Evolutionary conservation across 2,329 filamentous ascomycete genomes (phyloP).

Genomic region (Basipetospora chlamydospora): DNA sequence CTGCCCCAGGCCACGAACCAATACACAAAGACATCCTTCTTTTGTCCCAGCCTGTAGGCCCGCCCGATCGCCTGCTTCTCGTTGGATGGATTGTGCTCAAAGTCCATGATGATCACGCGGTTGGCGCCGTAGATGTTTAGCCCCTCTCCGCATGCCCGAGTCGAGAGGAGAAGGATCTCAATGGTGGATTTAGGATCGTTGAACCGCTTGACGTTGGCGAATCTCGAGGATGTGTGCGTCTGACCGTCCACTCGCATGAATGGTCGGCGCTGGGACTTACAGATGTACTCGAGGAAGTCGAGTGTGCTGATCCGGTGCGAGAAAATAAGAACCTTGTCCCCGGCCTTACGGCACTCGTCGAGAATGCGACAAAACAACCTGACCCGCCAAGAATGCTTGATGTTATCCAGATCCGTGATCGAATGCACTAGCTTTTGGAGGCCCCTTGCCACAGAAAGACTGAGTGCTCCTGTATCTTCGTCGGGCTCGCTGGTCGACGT

Average conservation of each 20-base stretch:
- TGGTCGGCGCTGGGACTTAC: conserved; percentile 29
- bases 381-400: conserved; percentile 36
- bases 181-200: conserved; percentile 31
- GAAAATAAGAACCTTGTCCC: conserved; percentile 72
- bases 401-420: conserved; percentile 29
- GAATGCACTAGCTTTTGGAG: not conserved
- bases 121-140: conserved; percentile 76
- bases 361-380: conserved; percentile 41
- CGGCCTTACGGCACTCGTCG: conserved; percentile 39
- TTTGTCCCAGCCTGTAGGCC: conserved; percentile 73
- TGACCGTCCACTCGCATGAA: conserved; percentile 35
- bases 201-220: conserved; percentile 41
- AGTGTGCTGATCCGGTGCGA: conserved; percentile 58
- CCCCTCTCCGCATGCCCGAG: conserved; percentile 65
- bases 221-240: no score
- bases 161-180: conserved; percentile 68
- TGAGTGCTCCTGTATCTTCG: not conserved
- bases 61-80: conserved; percentile 82
- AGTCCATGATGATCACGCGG: conserved; percentile 76
- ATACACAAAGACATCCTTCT: conserved; percentile 72
- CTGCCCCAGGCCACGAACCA: conserved; percentile 66
- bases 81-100: conserved; percentile 62
- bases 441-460: not conserved
- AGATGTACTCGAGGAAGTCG: conserved; percentile 48
- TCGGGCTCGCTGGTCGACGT: no score